Base-by-base conservation (phyloP, 441 rosid genomes). In the Gossypium lobatum region DNA sequence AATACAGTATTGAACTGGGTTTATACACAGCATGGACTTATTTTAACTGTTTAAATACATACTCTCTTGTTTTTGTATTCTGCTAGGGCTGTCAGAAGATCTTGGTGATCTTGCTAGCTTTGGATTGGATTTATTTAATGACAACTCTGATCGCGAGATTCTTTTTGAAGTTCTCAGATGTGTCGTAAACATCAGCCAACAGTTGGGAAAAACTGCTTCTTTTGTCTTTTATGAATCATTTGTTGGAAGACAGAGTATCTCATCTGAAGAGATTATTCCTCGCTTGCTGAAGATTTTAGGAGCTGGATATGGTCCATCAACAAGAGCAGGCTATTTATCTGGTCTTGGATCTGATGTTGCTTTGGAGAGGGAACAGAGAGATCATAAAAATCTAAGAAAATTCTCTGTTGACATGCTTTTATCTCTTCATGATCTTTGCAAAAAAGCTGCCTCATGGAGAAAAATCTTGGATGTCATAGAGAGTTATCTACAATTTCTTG, bases 201-300 rank as follows among this genome's bases (percentile, higher is more conserved):
- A 88, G 76, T 82, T 93, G 79, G 97, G 99, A 48, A 89, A 88
- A 85, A 80, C 89, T 46, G 88, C 93, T 76, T 85, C 94, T 76
- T 87, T 93, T 65, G 74, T 96, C 79, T 87, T 88, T 86, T 93
- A 93, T 78, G 97, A 93, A 86, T 84, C 93, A 59, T 72, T 88
- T 77, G 82, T 88, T 78, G 85, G 93, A 78, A 83, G 75, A 62
- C 82, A 85, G 14, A 50, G 75, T 73, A 81, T 93, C 74, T 83
- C 93, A 72, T 79, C 86, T 64, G 96, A 96, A 64, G 99, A 96
- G 70, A 80, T 91, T 79, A 84, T 90, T 81, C 86, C 88, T 77
- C 86, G 85, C 76, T 81, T 96, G 77, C 80, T 91, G 80, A 93
- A 92, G 84, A 86, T 91, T 81, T 83, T 96, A 59, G 88, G 92